Evolutionary conservation across 441 rosid species (phyloP), one percentile per base, ranked within the genome.

Genomic region (Populus trichocarpa): DNA sequence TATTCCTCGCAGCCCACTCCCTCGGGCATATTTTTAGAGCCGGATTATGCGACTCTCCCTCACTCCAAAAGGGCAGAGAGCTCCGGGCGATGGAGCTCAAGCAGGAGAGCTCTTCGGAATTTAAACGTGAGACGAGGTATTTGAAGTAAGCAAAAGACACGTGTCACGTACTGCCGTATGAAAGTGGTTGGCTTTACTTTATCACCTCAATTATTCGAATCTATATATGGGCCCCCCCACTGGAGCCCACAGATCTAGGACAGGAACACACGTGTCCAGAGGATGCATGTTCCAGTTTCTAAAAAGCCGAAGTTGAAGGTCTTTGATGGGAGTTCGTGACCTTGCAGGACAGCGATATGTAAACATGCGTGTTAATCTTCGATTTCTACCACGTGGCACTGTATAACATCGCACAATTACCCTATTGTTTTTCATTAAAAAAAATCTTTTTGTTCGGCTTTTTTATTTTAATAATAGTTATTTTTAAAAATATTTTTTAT

Each of bases 181-280:
- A 33, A 57, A 35, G 57, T 59, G 0, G 73, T 70, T 69, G 25
- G 73, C 32, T 30, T 30, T 53, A 7, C 40, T 30, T 67, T 68
- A 68, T 36, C 8, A 42, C 71, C 28, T 69, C 72, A 75, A 75
- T 75, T 50, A 67, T 67, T 75, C 13, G 28, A 57, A 69, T 68
- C 36, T 57, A 35, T 16, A 36, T 4, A 14, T 20, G 46, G 73
- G 59, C 0, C 73, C 57, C 73, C 57, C 57, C 36, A 36, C 32
- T 12, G 26, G 2, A 65, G 25, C 20, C 42, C 42, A 46, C 33
- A 57, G 16, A 33, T 35, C 53, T 3, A 3, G 9, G 26, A 23
- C 3, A 4, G 20, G 40, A 6, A 30, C 42, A 53, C 75, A 71
- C 80, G 75, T 77, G 70, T 71, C 64, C n/a, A 10, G 13, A n/a